Evolutionary conservation across 495 filamentous ascomycete species (phyloP).

Genomic region (Hypoxylon intermedium): DNA sequence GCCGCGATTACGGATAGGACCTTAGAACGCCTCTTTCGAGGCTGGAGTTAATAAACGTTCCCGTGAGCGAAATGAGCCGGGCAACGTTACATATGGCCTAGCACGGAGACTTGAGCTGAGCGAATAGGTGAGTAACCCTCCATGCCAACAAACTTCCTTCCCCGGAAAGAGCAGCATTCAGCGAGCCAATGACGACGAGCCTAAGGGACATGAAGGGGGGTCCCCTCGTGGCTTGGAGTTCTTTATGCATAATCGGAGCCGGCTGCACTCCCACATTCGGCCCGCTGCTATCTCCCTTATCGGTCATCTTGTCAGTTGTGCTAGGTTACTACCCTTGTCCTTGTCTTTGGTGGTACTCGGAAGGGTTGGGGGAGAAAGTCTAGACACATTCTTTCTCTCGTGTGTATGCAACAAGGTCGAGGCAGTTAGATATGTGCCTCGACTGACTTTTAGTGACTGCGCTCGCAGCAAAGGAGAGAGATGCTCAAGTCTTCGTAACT

Average conservation of each 20-base stretch:
- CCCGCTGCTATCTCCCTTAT: slow-evolving; percentile 37
- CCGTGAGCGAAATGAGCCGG: slow-evolving; percentile 8
- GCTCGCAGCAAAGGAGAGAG: not conserved
- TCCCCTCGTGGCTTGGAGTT: slow-evolving; percentile 9
- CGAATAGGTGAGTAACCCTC: slow-evolving; percentile 16
- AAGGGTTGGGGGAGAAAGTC: slow-evolving; percentile 21
- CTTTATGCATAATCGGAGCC: slow-evolving; percentile 19
- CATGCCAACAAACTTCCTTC: slow-evolving; percentile 31
- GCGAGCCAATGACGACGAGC: slow-evolving; percentile 12
- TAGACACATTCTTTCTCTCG: slow-evolving; percentile 8
- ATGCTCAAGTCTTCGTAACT: not conserved
- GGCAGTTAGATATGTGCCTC: not conserved
- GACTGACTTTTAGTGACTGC: not conserved
- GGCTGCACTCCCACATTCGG: slow-evolving; percentile 29
- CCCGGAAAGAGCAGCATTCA: slow-evolving; percentile 23
- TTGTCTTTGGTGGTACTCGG: slow-evolving; percentile 4
- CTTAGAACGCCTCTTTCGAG: not conserved
- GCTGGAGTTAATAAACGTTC: not conserved
- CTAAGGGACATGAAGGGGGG: slow-evolving; percentile 5
- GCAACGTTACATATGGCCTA: slow-evolving; percentile 35
- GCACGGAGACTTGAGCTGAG: slow-evolving; percentile 4
- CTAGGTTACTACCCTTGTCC: not conserved
- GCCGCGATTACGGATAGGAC: slow-evolving; percentile 4
- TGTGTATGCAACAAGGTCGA: too few relatives aligned
- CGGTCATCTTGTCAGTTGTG: slow-evolving; percentile 18